Evolutionary conservation across 441 rosid genomes (phyloP).

Genomic region (Manihot esculenta): DNA sequence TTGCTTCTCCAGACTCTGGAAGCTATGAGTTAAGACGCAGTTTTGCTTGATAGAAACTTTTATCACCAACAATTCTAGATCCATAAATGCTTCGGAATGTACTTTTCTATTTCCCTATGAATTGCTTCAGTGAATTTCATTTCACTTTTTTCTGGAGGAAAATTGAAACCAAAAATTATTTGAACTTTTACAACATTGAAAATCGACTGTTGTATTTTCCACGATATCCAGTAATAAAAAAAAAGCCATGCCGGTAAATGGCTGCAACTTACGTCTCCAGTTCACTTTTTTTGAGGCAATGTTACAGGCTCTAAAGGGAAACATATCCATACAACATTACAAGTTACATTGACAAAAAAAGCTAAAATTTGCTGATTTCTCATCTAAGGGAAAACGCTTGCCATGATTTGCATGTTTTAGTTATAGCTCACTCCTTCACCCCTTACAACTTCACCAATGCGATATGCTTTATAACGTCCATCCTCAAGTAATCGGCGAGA

Average conservation of each 20-base stretch:
- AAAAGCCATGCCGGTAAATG: too few relatives aligned
- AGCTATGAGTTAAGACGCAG: not conserved
- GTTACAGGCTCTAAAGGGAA: not conserved
- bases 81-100: not conserved
- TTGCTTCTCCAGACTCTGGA: too few relatives aligned
- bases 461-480: constrained; percentile 43
- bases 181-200: not conserved
- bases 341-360: not conserved
- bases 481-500: constrained; percentile 52
- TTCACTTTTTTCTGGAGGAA: too few relatives aligned
- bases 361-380: not conserved
- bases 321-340: not conserved
- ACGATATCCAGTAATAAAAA: not conserved
- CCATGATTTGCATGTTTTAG: constrained; percentile 15
- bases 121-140: too few relatives aligned
- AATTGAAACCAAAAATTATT: too few relatives aligned
- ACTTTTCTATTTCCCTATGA: too few relatives aligned
- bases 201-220: not conserved
- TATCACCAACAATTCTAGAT: not conserved
- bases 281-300: not conserved
- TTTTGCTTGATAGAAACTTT: not conserved
- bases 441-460: constrained; percentile 63
- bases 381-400: not conserved
- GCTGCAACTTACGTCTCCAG: not conserved
- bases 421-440: constrained; percentile 69